These are phyloP conservation scores for Aspergillus terreus DNA, from an alignment of 2,329 filamentous ascomycete genomes.

Conservation along the genomic window DNA sequence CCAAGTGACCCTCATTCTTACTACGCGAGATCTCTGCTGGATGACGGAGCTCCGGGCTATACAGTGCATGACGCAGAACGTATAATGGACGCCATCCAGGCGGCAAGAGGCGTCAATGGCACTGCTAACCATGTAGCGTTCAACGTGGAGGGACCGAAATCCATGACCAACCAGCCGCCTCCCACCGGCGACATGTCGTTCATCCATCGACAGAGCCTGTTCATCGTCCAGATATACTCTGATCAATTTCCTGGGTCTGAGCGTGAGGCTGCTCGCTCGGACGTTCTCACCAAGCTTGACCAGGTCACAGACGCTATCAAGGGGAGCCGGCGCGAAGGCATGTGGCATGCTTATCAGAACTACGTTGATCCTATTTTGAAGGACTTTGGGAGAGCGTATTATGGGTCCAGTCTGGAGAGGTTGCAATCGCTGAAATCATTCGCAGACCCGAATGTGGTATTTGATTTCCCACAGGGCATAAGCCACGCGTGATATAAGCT, in stretches of 20 bases:
- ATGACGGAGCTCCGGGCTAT: slow-evolving; percentile 2
- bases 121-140: slow-evolving; percentile 2
- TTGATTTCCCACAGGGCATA: slow-evolving; percentile 3
- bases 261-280: neutral
- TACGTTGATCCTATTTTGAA: slow-evolving; percentile 2
- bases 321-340: neutral
- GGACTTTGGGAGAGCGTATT: slow-evolving; percentile 2
- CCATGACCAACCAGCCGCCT: neutral
- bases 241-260: slow-evolving; percentile 2
- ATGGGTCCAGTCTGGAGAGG: neutral
- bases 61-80: neutral
- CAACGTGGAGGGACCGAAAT: neutral
- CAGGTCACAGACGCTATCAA: slow-evolving; percentile 1
- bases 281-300: neutral
- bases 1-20: slow-evolving; percentile 4
- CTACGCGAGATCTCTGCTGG: slow-evolving; percentile 5
- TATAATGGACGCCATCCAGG: slow-evolving; percentile 2
- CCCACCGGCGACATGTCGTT: slow-evolving; percentile 3
- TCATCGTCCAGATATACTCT: slow-evolving; percentile 3
- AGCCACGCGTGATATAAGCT: neutral
- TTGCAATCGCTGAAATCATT: slow-evolving; percentile 1
- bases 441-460: neutral
- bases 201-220: slow-evolving; percentile 2
- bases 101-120: neutral
- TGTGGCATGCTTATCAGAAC: slow-evolving; percentile 5